phyloP scores from a whole-genome alignment of 2,329 filamentous ascomycete species.

The Magnaporthiopsis poae region DNA sequence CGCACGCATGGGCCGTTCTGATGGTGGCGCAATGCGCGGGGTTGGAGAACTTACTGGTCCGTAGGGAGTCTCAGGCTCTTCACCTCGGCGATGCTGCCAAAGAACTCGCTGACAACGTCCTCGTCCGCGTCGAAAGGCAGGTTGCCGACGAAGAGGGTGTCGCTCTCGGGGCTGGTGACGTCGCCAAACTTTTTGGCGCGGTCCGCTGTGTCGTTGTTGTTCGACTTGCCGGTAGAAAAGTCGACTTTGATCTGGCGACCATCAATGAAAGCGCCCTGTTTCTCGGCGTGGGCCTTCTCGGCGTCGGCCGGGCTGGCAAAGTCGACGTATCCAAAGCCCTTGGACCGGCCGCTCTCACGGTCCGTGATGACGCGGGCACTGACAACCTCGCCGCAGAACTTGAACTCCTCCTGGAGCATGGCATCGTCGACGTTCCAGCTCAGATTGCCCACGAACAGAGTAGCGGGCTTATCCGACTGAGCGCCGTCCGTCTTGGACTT shows the following conservation, averaged over 20 bases:
- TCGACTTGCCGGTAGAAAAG: constrained; percentile 26
- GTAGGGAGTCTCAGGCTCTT: constrained; percentile 79
- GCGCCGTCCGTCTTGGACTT: constrained; percentile 51
- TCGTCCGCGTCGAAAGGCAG: constrained; percentile 75
- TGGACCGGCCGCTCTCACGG: constrained; percentile 69
- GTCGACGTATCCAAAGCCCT: constrained; percentile 90
- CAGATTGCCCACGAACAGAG: constrained; percentile 82
- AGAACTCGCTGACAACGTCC: constrained; percentile 63
- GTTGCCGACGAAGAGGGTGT: constrained; percentile 88
- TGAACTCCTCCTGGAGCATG: constrained; percentile 69
- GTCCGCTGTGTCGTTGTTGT: constrained; percentile 40
- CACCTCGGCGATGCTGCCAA: constrained; percentile 60
- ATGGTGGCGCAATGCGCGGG: not conserved
- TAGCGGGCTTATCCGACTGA: constrained; percentile 42
- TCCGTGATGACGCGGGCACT: constrained; percentile 76
- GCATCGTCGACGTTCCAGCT: constrained; percentile 87
- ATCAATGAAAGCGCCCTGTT: constrained; percentile 26
- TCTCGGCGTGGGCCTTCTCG: constrained; percentile 29
- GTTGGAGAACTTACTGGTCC: constrained; percentile 47
- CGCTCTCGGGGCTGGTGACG: constrained; percentile 64
- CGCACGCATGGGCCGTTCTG: not conserved
- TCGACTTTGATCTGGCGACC: constrained; percentile 28
- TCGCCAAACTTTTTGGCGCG: constrained; percentile 67
- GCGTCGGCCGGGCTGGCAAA: constrained; percentile 52
- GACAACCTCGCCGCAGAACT: constrained; percentile 62